phyloP scores from a whole-genome alignment of 257 asterid species.

The Ocimum tenuiflorum region DNA sequence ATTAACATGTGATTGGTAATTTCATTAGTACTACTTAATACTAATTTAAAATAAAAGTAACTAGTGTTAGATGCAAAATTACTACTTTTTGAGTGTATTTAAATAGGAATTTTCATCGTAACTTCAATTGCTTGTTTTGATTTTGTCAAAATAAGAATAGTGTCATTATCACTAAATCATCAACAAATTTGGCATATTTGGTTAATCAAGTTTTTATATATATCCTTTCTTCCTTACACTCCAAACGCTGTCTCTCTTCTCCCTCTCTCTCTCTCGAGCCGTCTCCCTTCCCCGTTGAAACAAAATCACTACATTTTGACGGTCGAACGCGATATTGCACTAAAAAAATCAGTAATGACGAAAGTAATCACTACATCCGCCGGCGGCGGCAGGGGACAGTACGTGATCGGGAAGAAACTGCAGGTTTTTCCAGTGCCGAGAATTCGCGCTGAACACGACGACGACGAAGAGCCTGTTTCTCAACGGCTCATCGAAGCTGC shows the following conservation, averaged over 20 bases:
- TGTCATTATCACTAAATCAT: slow-evolving; percentile 20
- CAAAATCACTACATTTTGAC: slow-evolving; percentile 2
- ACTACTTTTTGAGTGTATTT: too few relatives aligned
- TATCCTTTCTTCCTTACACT: background rate
- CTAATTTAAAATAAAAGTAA: too few relatives aligned
- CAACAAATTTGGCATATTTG: background rate
- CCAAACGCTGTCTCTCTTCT: background rate
- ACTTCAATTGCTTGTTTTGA: background rate
- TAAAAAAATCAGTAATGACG: slow-evolving; percentile 10
- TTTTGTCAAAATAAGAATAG: background rate
- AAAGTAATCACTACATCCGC: slow-evolving; percentile 18
- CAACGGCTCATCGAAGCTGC: slow-evolving; percentile 56
- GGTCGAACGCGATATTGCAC: slow-evolving; percentile 2
- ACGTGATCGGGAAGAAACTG: slow-evolving; percentile 17
- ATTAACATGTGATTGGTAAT: background rate
- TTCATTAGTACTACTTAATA: background rate
- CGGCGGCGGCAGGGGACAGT: slow-evolving; percentile 19
- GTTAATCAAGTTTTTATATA: background rate
- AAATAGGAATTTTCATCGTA: background rate
- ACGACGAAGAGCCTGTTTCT: slow-evolving; percentile 39
- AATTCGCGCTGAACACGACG: slow-evolving; percentile 16
- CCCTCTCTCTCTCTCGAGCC: background rate
- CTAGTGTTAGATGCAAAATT: too few relatives aligned
- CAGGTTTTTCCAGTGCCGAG: slow-evolving; percentile 30
- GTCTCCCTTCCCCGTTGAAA: background rate